A percentile compares a stretch with the other conserved stretches of the same genome.
Conservation (phyloP, 2,329 filamentous ascomycete species). For the Stachybotrys echinatus region DNA sequence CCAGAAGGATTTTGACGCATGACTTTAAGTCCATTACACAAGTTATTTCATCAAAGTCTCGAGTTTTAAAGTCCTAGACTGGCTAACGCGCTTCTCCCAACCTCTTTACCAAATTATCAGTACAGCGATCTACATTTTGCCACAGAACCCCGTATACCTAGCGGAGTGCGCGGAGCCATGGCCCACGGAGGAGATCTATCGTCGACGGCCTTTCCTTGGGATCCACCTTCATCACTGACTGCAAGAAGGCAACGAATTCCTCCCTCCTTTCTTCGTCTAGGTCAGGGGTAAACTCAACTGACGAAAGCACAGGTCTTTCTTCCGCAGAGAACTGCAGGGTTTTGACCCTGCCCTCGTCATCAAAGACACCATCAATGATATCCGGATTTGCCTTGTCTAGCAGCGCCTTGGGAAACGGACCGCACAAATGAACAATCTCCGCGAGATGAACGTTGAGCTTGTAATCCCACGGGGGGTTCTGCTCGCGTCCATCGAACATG, state of each 20-base stretch:
- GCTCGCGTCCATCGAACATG: conserved; percentile 7
- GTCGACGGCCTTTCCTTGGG: conserved; percentile 6
- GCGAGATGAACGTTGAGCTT: conserved; percentile 7
- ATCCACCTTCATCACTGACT: conserved; percentile 10
- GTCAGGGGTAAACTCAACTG: conserved; percentile 6
- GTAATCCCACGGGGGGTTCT: conserved; percentile 5
- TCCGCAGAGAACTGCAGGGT: neutral
- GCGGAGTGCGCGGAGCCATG: conserved; percentile 8
- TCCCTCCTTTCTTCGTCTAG: conserved; percentile 5
- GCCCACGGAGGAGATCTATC: conserved; percentile 6
- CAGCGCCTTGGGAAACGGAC: conserved; percentile 9
- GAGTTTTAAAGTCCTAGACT: no score
- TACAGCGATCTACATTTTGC: no score
- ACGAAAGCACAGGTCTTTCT: conserved; percentile 1
- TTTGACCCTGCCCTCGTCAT: conserved; percentile 5
- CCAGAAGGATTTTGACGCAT: no score
- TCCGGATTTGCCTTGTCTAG: conserved; percentile 7
- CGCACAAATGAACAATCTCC: conserved; percentile 12
- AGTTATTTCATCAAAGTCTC: no score
- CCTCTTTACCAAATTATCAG: no score
- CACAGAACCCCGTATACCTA: no score
- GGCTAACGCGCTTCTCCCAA: no score
- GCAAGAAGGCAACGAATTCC: conserved; percentile 9
- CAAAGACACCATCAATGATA: conserved; percentile 4
- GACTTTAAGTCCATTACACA: no score